Evolutionary conservation across 805 yeast species (phyloP).

Genomic region (Metschnikowia sp.): DNA sequence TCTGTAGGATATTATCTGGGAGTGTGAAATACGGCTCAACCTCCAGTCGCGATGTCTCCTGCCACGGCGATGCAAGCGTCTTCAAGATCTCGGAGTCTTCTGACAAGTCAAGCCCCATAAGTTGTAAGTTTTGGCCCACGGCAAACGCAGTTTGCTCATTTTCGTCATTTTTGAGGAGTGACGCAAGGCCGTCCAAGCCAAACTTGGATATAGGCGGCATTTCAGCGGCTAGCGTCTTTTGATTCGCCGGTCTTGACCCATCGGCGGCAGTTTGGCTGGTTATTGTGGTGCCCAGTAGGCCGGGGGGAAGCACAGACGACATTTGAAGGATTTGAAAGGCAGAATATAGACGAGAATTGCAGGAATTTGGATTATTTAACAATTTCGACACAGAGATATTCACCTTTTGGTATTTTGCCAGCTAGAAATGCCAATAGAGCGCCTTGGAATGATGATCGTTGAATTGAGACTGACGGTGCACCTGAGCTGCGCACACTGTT

Average conservation of each 20-base stretch:
- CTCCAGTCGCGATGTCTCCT: conserved; percentile 83
- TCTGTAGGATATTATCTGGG: conserved; percentile 46
- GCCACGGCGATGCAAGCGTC: conserved; percentile 90
- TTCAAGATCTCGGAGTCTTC: conserved; percentile 49
- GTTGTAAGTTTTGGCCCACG: conserved; percentile 69
- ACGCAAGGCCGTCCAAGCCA: conserved; percentile 64
- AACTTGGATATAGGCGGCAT: conserved; percentile 52
- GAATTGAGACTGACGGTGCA: no score
- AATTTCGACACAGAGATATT: background rate
- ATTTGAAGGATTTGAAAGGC: background rate
- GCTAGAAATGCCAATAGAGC: no score
- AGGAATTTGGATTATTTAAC: no score
- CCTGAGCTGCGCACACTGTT: no score
- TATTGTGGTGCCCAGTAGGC: conserved; percentile 11
- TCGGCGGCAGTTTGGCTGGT: background rate
- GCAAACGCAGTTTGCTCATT: conserved; percentile 64
- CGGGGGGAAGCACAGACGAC: conserved; percentile 18
- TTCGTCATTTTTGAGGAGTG: conserved; percentile 59
- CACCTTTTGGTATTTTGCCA: background rate
- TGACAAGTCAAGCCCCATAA: conserved; percentile 60
- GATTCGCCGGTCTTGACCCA: no score
- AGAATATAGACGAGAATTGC: accelerated
- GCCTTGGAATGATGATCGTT: no score
- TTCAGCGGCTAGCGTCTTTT: conserved; percentile 1
- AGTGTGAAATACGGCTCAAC: conserved; percentile 79